Percentiles rank a stretch among this genome's conserved stretches.
These are phyloP conservation scores for Penicillium salamii DNA, from an alignment of 495 filamentous ascomycete species.

Conservation along the genomic window DNA sequence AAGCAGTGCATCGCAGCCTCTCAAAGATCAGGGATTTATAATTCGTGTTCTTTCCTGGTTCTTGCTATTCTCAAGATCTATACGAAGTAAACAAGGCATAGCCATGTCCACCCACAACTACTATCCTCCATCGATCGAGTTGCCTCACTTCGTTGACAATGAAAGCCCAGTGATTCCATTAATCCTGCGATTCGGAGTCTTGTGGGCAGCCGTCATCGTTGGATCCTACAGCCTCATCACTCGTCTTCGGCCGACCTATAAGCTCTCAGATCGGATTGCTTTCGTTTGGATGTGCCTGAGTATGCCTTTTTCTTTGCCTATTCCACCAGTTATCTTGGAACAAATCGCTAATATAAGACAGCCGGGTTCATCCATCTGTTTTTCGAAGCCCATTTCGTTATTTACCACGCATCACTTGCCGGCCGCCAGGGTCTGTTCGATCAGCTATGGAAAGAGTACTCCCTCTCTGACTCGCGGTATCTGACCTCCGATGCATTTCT, in stretches of 20 bases:
- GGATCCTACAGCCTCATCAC: background rate
- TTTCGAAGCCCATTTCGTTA: constrained; percentile 72
- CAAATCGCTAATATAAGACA: constrained; percentile 20
- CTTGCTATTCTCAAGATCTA: too few species aligned
- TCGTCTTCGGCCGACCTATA: background rate
- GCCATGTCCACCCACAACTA: background rate
- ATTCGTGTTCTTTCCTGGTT: too few species aligned
- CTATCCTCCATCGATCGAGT: background rate
- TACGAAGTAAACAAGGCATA: too few species aligned
- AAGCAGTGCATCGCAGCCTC: too few species aligned
- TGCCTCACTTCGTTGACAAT: background rate
- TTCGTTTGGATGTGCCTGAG: background rate
- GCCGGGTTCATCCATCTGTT: constrained; percentile 64
- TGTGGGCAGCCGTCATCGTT: background rate
- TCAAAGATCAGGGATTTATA: too few species aligned
- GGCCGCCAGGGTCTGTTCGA: constrained; percentile 53
- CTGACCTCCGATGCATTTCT: constrained; percentile 69
- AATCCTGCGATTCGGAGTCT: background rate
- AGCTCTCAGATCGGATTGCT: background rate
- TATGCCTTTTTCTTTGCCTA: background rate
- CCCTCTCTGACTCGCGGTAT: constrained; percentile 74
- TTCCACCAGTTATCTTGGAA: background rate
- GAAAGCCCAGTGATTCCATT: background rate
- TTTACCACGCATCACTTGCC: constrained; percentile 51
- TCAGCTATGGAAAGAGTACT: constrained; percentile 83